These are phyloP conservation scores for Xylaria telfairii DNA, from an alignment of 495 filamentous ascomycete genomes.

Conservation along the genomic window DNA sequence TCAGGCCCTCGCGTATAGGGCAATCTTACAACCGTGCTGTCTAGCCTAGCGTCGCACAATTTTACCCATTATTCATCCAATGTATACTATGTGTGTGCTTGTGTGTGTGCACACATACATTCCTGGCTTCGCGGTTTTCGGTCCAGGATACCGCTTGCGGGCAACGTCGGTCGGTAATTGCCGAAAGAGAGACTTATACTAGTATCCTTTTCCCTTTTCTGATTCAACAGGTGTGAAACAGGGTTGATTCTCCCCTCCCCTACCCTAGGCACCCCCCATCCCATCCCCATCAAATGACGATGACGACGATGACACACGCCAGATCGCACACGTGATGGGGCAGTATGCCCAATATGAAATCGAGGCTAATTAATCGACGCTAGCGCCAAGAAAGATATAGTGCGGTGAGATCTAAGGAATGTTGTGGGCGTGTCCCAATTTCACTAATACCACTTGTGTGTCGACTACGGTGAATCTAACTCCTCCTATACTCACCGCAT, in stretches of 20 bases:
- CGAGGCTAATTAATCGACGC: constrained; percentile 1
- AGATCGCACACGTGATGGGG: constrained; percentile 8
- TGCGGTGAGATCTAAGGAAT: constrained; percentile 8
- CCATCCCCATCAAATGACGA: constrained; percentile 13
- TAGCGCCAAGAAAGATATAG: constrained; percentile 1
- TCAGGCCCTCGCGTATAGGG: neutral
- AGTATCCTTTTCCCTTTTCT: neutral
- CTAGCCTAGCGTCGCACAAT: neutral
- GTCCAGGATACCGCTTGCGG: neutral
- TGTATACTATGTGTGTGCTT: no score
- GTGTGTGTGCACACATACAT: neutral
- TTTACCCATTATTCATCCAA: constrained; percentile 11
- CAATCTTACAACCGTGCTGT: neutral
- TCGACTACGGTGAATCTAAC: neutral
- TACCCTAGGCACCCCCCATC: no score
- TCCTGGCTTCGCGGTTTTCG: neutral
- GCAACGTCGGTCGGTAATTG: constrained; percentile 7
- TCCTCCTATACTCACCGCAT: constrained; percentile 2
- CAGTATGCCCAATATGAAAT: neutral
- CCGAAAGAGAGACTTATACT: neutral
- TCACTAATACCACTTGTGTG: constrained; percentile 1
- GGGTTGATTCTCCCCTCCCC: no score
- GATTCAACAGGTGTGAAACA: constrained; percentile 3
- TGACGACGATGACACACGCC: constrained; percentile 8
- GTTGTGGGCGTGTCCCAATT: neutral